Evolutionary conservation across 2,329 filamentous ascomycete genomes (phyloP).

Genomic region (Claviceps sp.): DNA sequence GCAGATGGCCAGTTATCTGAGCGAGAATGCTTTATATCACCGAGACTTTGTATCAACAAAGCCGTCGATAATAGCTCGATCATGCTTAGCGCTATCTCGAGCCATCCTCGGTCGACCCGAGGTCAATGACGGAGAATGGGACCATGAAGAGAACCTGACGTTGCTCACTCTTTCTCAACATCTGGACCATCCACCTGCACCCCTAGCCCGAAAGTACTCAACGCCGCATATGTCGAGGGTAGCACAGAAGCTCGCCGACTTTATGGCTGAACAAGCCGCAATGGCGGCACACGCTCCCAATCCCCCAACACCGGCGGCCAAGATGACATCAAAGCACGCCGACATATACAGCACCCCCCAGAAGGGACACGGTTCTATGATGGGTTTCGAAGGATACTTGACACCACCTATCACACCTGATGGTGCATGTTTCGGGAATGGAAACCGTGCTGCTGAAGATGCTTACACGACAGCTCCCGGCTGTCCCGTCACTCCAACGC

Average conservation of each 20-base stretch:
- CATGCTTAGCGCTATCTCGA: conserved; percentile 72
- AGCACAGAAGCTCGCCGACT: conserved; percentile 42
- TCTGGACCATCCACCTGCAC: conserved; percentile 44
- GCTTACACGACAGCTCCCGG: conserved; percentile 35
- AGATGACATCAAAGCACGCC: conserved; percentile 38
- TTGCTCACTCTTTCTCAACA: conserved; percentile 46
- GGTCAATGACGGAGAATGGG: conserved; percentile 63
- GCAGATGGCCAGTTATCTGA: conserved; percentile 87
- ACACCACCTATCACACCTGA: conserved; percentile 81
- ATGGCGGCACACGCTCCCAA: conserved; percentile 33
- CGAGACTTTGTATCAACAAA: conserved; percentile 90
- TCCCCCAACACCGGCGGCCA: conserved; percentile 48
- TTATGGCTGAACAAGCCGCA: conserved; percentile 45
- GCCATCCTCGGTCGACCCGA: conserved; percentile 76
- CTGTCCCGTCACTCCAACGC: conserved; percentile 50
- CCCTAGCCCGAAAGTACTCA: conserved; percentile 46
- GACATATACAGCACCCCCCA: conserved; percentile 66
- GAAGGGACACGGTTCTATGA: conserved; percentile 53
- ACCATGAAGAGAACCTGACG: conserved; percentile 55
- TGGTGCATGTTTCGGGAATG: conserved; percentile 38
- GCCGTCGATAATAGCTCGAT: conserved; percentile 80
- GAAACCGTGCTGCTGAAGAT: conserved; percentile 29
- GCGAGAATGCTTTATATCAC: conserved; percentile 91
- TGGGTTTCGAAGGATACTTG: conserved; percentile 60
- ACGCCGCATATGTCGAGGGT: conserved; percentile 38